A percentile compares a stretch with the other conserved stretches of the same genome.
These are phyloP conservation scores for Rhodotorula sp. DNA, from an alignment of 1,284 basidiomycete genomes.

Conservation along the genomic window DNA sequence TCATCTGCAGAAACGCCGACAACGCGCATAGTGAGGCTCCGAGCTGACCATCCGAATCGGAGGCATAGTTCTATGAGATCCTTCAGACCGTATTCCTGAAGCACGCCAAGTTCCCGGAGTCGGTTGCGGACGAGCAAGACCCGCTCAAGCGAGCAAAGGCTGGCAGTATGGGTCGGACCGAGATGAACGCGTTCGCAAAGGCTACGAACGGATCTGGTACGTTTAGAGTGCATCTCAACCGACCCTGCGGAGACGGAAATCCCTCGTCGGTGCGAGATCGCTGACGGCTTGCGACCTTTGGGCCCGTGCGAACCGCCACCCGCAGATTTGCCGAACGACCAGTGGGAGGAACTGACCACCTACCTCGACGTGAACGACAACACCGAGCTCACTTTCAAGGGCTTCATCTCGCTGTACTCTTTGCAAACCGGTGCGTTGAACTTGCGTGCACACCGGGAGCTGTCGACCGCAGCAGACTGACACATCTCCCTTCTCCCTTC, in stretches of 20 bases:
- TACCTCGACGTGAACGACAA: conserved; percentile 27
- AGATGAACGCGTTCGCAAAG: conserved; percentile 24
- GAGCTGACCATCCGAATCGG: background rate
- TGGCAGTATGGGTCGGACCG: conserved; percentile 8
- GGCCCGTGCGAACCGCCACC: no score
- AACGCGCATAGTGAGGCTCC: background rate
- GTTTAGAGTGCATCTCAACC: background rate
- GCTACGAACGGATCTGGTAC: conserved; percentile 31
- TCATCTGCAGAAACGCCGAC: background rate
- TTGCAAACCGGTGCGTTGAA: conserved; percentile 27
- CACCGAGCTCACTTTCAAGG: conserved; percentile 30
- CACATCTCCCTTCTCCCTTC: no score
- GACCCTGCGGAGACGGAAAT: no score
- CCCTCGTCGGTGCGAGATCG: no score
- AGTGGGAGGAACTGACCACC: conserved; percentile 25
- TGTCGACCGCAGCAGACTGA: no score
- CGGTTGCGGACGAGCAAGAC: conserved; percentile 1
- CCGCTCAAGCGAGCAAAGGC: background rate
- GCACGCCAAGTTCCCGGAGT: background rate
- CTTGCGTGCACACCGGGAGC: no score
- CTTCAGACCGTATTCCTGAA: conserved; percentile 3
- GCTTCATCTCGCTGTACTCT: conserved; percentile 33
- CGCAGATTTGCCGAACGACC: conserved; percentile 22
- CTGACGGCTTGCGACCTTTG: no score
- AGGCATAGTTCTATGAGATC: conserved; percentile 4